Percentiles rank a stretch among this genome's conserved stretches.
These are phyloP conservation scores for Cornus controversa DNA, from an alignment of 148 eudicot species.

Conservation along the genomic window DNA sequence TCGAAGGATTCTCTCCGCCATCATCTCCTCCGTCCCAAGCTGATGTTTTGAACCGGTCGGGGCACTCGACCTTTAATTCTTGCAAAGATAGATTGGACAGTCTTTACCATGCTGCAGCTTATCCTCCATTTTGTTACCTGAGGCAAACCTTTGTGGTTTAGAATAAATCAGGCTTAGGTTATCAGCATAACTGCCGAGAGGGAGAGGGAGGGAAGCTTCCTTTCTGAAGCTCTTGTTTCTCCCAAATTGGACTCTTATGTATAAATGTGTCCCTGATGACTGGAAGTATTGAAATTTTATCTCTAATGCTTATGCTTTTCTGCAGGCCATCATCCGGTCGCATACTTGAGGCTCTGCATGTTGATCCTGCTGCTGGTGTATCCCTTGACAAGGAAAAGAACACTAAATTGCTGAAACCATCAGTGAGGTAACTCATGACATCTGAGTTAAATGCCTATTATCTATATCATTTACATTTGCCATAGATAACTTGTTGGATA, in stretches of 20 bases:
- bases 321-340: constrained; percentile 86
- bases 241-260: constrained; percentile 35
- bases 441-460: background rate
- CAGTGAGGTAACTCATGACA: constrained; percentile 44
- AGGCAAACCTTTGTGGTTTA: constrained; percentile 57
- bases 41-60: constrained; percentile 87
- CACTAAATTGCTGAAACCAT: constrained; percentile 54
- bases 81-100: constrained; percentile 81
- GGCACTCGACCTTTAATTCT: constrained; percentile 88
- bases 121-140: constrained; percentile 56
- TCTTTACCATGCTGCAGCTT: constrained; percentile 78
- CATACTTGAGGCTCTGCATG: constrained; percentile 93
- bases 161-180: constrained; percentile 35
- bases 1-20: constrained; percentile 86
- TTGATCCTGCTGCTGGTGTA: constrained; percentile 96
- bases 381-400: constrained; percentile 79
- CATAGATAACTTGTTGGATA: background rate
- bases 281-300: constrained; percentile 14
- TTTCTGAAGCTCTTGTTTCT: constrained; percentile 46
- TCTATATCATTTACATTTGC: background rate
- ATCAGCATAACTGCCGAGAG: constrained; percentile 41
- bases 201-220: constrained; percentile 52
- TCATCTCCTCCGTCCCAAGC: constrained; percentile 75
- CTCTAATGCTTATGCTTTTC: constrained; percentile 43
- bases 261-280: constrained; percentile 27